phyloP scores from a whole-genome alignment of 2,329 filamentous ascomycete genomes.

The Monilinia laxa region DNA sequence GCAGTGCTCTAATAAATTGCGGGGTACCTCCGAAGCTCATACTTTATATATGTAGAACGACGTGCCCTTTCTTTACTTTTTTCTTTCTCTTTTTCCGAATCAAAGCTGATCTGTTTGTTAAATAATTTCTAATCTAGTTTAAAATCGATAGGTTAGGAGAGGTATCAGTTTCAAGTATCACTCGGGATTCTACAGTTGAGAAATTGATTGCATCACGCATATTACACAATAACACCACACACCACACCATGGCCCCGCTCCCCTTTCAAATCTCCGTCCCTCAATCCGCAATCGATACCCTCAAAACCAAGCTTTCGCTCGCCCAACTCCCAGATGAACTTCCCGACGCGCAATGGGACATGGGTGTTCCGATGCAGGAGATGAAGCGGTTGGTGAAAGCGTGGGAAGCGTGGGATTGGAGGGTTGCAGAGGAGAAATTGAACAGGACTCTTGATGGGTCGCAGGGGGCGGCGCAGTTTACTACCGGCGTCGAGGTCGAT shows the following conservation, averaged over 20 bases:
- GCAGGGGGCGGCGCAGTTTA: slow-evolving; percentile 51
- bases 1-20: not conserved
- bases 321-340: slow-evolving; percentile 58
- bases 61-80: not conserved
- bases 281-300: slow-evolving; percentile 51
- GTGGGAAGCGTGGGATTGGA: slow-evolving; percentile 65
- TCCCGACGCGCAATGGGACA: slow-evolving; percentile 52
- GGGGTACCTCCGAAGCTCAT: not conserved
- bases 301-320: slow-evolving; percentile 55
- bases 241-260: slow-evolving; percentile 29
- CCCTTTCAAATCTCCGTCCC: slow-evolving; percentile 53
- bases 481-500: slow-evolving; percentile 52
- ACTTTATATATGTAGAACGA: not conserved
- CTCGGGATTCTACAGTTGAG: not conserved
- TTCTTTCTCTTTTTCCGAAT: not conserved
- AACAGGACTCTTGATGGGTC: slow-evolving; percentile 46
- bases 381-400: slow-evolving; percentile 57
- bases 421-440: slow-evolving; percentile 55
- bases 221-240: not conserved
- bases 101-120: not conserved
- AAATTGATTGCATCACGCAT: no score
- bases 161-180: not conserved
- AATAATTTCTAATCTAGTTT: not conserved
- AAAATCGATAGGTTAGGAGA: no score
- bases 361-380: slow-evolving; percentile 59